Evolutionary conservation across 2,329 filamentous ascomycete genomes (phyloP), one percentile per base, ranked within the genome.

Genomic region (Didymella arachidicola): DNA sequence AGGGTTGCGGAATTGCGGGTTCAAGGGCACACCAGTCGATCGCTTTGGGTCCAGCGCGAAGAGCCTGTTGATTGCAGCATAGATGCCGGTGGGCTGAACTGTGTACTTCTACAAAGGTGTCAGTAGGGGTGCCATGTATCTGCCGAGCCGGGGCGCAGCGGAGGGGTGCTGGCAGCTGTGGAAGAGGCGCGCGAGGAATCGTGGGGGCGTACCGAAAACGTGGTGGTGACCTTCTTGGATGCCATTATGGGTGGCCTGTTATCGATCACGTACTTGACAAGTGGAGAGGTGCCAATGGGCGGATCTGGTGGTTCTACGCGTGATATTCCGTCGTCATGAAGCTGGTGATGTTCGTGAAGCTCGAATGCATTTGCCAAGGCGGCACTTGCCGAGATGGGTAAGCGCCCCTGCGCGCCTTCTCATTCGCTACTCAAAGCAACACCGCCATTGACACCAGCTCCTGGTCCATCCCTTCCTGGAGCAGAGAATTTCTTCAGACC

Each of bases 1-100:
- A 60, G 95, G 95, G 80, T 91, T 89, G 70, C 95, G 93, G 86
- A 86, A 97, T 82, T 93, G 89, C 39, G 93, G 88, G 85, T 98
- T 98, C 72, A 99, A 82, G 45, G 95, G 95, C 19, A 99, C 83
- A 78, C 95, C 95, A 72, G 90, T 93, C 67, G 93, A 97, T 66
- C 95, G 93, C 73, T 91, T 87, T 34, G 93, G 86, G 78, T 97
- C 94, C 72, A 99, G 82, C 67, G 92, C 87, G 67, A 97, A 79
- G 69, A 89, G 77, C 68, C 88, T 87, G 77, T 93, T 93, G 77
- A 99, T 81, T 56, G 82, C 82, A 75, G 94, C 93, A 91, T 92
- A 98, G 79, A 98, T 82, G 39, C 95, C 95, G 38, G 84, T 87
- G 50, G 94, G 95, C 77, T 97, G 91, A 64, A 98, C 83, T 34